These are phyloP conservation scores for Trichomonas tenax DNA, from an alignment of 208 protist genomes.

Conservation along the genomic window DNA sequence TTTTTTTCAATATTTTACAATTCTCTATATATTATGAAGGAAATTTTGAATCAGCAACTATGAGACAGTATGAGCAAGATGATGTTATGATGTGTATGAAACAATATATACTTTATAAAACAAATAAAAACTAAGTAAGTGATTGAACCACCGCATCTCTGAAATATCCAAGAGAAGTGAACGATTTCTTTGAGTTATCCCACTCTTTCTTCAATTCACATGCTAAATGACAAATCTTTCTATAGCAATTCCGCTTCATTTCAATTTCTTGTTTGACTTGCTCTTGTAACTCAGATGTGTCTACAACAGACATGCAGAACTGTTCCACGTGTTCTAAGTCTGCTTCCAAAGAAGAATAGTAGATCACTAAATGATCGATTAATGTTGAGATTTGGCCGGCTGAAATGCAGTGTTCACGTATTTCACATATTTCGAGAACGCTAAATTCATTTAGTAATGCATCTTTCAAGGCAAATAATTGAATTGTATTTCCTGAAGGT, in stretches of 20 bases:
- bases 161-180: neutral
- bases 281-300: neutral
- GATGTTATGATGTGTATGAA: too few species aligned
- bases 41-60: too few species aligned
- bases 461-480: neutral
- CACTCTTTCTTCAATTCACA: neutral
- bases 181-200: neutral
- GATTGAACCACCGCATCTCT: neutral
- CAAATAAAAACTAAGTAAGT: neutral
- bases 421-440: neutral
- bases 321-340: neutral
- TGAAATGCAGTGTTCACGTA: neutral
- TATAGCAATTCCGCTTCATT: neutral
- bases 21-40: too few species aligned
- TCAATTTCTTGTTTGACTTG: neutral
- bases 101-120: neutral
- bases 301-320: neutral
- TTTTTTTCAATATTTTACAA: too few species aligned
- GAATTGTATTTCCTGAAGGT: neutral
- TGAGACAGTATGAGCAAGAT: too few species aligned
- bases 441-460: neutral
- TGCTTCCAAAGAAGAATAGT: neutral
- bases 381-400: neutral
- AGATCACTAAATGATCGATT: neutral
- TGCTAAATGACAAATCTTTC: neutral